Evolutionary conservation across 228 moss, liverwort and hornwort genomes (phyloP), one percentile per base, ranked within the genome.

Genomic region (Sphagnum fallax): DNA sequence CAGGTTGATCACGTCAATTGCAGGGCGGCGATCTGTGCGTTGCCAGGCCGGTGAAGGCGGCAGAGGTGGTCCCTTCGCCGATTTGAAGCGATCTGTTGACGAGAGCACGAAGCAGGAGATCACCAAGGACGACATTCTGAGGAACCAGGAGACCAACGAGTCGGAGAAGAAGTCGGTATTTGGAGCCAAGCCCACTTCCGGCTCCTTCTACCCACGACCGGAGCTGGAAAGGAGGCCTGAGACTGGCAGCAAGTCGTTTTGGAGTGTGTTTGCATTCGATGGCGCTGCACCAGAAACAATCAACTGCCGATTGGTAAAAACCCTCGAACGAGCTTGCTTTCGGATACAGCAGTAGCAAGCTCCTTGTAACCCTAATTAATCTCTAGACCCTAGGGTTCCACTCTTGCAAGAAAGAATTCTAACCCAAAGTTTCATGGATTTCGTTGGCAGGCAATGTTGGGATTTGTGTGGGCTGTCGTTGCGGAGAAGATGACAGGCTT

Each of bases 161-260:
- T 87, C 87, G 4, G 84, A 87, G 76, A 74, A 87, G 73, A 52
- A 79, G 67, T 84, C 87, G 0, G 81, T 87, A 4, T 76, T 87
- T 6, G 84, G 84, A 5, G 80, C 84, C 71, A 81, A 76, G 72
- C 87, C 87, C 6, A 10, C 74, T 2, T 0, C 72, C 0, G 74
- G 64, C 2, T 48, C 83, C 0, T 65, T 74, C 1, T 80, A 80
- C 1, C 80, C 83, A 0, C 83, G 87, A 15, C 66, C 86, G 4
- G 86, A 86, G 6, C 62, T 86, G 0, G 86, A 86, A 65, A 77
- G 86, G 14, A 77, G 86, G 10, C 86, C 86, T 4, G 86, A 86
- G 71, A 86, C 86, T 4, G 86, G 86, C 4, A 72, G 76, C 18
- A 16, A 4, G 5, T 86, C 83, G 4, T 80, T 82, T 0, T 75